Evolutionary conservation across 345 rosid species (phyloP).

Genomic region (Boechera divaricarpa): DNA sequence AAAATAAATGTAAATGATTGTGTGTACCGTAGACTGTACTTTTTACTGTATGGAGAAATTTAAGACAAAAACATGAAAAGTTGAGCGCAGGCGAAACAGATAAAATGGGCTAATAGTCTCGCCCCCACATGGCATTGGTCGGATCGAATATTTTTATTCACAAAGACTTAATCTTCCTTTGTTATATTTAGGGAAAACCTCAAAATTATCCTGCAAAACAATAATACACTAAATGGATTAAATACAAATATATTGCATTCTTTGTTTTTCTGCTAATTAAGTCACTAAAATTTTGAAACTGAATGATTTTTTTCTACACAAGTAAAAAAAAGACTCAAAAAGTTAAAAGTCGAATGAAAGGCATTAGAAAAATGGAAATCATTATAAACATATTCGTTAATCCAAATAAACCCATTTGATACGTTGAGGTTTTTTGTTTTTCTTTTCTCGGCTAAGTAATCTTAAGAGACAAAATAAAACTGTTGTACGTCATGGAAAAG

Average conservation of each 20-base stretch:
- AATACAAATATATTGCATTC: too few relatives aligned
- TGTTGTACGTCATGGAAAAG: background rate
- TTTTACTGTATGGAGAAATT: conserved; percentile 34
- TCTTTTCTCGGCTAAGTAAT: background rate
- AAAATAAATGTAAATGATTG: conserved; percentile 24
- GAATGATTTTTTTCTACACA: background rate
- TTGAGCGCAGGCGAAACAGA: conserved; percentile 22
- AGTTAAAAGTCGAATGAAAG: background rate
- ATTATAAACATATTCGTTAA: background rate
- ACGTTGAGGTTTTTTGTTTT: too few relatives aligned
- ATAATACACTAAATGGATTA: too few relatives aligned
- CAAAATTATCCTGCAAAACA: background rate
- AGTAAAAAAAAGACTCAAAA: background rate
- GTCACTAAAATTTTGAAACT: background rate
- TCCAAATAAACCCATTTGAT: too few relatives aligned
- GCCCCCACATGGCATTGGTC: conserved; percentile 46
- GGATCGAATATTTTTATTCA: conserved; percentile 10
- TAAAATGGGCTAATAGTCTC: conserved; percentile 35
- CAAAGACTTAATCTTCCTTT: background rate
- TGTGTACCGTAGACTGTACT: conserved; percentile 42
- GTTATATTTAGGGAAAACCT: background rate
- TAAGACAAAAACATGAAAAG: conserved; percentile 22
- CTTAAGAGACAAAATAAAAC: background rate
- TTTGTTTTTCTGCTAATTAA: too few relatives aligned
- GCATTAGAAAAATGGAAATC: background rate